Conservation (phyloP, 352 stramenopile species). For the Phytophthora meadii region DNA sequence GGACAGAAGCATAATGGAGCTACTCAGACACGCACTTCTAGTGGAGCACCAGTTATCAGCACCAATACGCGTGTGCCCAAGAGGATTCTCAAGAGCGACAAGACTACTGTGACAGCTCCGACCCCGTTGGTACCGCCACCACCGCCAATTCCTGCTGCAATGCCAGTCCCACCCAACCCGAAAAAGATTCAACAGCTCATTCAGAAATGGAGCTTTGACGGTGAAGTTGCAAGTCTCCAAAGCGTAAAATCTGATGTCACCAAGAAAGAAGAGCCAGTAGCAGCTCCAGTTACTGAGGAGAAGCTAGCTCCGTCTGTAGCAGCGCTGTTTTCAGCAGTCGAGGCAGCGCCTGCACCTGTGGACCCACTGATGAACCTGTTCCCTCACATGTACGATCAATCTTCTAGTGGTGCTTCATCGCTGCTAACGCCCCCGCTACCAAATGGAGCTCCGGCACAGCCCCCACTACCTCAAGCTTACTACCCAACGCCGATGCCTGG, state of each 20-base stretch:
- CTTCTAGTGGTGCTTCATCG: conserved; percentile 16
- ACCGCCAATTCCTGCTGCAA: conserved; percentile 42
- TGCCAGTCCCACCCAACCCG: conserved; percentile 51
- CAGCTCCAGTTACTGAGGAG: conserved; percentile 12
- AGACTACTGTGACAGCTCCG: conserved; percentile 5
- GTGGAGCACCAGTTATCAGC: conserved; percentile 27
- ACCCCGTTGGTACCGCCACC: conserved; percentile 34
- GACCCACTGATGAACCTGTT: conserved; percentile 54
- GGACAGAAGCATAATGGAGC: conserved; percentile 11
- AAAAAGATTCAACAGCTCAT: conserved; percentile 73
- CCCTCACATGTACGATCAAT: conserved; percentile 56
- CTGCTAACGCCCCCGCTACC: conserved; percentile 41
- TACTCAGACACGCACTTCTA: conserved; percentile 19
- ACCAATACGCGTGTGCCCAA: conserved; percentile 32
- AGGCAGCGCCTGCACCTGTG: conserved; percentile 21
- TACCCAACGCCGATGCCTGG: conserved; percentile 30
- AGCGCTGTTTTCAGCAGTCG: conserved; percentile 50
- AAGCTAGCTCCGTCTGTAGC: conserved; percentile 49
- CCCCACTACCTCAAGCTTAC: conserved; percentile 25
- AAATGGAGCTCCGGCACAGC: conserved; percentile 11
- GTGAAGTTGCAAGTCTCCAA: conserved; percentile 24
- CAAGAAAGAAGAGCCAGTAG: conserved; percentile 3
- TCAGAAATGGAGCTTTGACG: conserved; percentile 64
- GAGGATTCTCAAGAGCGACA: conserved; percentile 35
- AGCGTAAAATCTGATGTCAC: conserved; percentile 5